Percentiles rank a stretch among this genome's conserved stretches.
Evolutionary conservation across 164 flowering plant genomes (phyloP).

Genomic region (Tetracentron sinense): DNA sequence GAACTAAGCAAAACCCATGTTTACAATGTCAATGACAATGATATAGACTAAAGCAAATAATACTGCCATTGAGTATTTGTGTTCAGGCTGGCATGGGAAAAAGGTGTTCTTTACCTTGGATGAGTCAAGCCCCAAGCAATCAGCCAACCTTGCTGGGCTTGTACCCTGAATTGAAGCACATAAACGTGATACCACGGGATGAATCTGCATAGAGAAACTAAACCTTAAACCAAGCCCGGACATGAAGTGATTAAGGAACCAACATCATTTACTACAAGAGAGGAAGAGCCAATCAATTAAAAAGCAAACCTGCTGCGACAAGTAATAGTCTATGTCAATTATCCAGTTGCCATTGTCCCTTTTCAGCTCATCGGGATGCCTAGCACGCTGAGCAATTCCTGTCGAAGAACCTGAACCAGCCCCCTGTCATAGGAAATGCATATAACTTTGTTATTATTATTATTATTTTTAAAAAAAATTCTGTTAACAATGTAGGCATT

Average conservation of each 20-base stretch:
- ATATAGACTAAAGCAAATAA: neutral
- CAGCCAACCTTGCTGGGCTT: constrained; percentile 92
- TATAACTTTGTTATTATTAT: too few species aligned
- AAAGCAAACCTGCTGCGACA: constrained; percentile 76
- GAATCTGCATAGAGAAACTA: constrained; percentile 55
- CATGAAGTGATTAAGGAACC: neutral
- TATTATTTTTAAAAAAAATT: too few species aligned
- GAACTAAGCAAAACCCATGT: constrained; percentile 42
- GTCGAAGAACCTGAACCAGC: constrained; percentile 44
- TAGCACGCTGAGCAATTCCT: constrained; percentile 93
- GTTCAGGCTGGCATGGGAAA: neutral
- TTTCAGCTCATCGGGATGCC: constrained; percentile 96
- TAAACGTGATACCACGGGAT: constrained; percentile 94
- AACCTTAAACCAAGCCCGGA: neutral
- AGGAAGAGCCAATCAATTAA: neutral
- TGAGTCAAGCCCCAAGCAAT: constrained; percentile 94
- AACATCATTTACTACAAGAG: neutral
- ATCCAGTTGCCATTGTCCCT: constrained; percentile 72
- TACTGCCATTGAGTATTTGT: neutral
- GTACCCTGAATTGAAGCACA: constrained; percentile 97
- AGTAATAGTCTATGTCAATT: constrained; percentile 91
- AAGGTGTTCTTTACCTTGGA: constrained; percentile 57
- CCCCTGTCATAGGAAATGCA: constrained; percentile 40
- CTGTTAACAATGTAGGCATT: too few species aligned
- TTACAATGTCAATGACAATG: constrained; percentile 9